A percentile compares a stretch with the other conserved stretches of the same genome.
Conservation (phyloP, 768 basidiomycete genomes). For the Termitomyces sp. region DNA sequence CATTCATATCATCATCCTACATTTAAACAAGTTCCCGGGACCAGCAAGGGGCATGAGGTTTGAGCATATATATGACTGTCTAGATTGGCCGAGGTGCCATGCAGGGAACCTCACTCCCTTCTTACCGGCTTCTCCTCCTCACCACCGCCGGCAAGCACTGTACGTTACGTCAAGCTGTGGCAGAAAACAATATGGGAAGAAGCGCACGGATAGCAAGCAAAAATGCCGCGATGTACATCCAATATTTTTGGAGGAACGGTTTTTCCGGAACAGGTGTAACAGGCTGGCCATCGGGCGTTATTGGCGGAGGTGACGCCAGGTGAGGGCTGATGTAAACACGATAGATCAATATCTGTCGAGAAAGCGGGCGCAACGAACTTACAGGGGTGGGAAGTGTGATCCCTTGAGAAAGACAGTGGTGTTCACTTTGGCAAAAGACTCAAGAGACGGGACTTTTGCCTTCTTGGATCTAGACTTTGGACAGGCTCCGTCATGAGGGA, state of each 20-base stretch:
- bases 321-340: constrained; percentile 47
- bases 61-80: background rate
- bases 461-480: constrained; percentile 29
- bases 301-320: constrained; percentile 60
- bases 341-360: background rate
- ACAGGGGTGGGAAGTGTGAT: constrained; percentile 55
- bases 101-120: constrained; percentile 4
- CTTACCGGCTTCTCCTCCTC: constrained; percentile 33
- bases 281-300: constrained; percentile 62
- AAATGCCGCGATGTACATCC: constrained; percentile 71
- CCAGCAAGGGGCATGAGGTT: background rate
- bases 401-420: constrained; percentile 45
- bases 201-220: constrained; percentile 56
- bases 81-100: background rate
- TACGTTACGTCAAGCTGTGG: background rate
- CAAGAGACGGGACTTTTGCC: constrained; percentile 21
- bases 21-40: background rate
- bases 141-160: constrained; percentile 28
- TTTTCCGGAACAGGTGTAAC: constrained; percentile 62
- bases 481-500: constrained; percentile 68
- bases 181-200: background rate
- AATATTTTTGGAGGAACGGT: constrained; percentile 84
- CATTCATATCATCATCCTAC: background rate
- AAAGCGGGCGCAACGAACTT: constrained; percentile 20
- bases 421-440: constrained; percentile 35